These are phyloP conservation scores for Diaporthe destruens DNA, from an alignment of 2,329 filamentous ascomycete species.

Conservation along the genomic window DNA sequence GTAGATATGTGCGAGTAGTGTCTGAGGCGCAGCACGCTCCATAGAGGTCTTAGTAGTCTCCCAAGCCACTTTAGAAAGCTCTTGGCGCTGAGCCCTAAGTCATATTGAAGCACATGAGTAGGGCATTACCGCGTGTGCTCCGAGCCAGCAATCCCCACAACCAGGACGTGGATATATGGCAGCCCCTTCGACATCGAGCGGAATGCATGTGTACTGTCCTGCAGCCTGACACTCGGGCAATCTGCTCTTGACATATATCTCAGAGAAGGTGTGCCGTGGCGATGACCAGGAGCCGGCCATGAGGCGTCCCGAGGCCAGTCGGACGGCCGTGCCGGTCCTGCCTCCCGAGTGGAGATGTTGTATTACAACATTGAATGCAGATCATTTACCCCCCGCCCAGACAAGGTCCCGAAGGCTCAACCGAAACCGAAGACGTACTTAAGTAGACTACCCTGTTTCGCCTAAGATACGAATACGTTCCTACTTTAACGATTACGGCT, in stretches of 20 bases:
- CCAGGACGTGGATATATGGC: background rate
- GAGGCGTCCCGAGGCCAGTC: background rate
- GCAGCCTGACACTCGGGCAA: background rate
- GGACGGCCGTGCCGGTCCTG: background rate
- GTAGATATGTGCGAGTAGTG: background rate
- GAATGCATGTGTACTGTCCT: no score
- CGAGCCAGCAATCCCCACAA: background rate
- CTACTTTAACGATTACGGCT: constrained; percentile 25
- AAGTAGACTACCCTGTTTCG: constrained; percentile 16
- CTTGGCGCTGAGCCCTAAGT: background rate
- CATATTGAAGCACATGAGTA: background rate
- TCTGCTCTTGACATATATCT: background rate
- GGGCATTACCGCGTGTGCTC: background rate
- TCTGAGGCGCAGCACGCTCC: background rate
- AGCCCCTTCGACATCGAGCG: background rate
- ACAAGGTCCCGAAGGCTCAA: background rate
- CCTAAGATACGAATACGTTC: constrained; percentile 25
- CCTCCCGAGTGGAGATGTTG: constrained; percentile 10
- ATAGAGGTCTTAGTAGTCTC: background rate
- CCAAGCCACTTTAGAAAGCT: background rate
- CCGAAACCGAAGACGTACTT: constrained; percentile 13
- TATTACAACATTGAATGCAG: constrained; percentile 10
- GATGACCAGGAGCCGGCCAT: background rate
- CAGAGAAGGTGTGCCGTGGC: background rate
- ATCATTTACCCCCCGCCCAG: constrained; percentile 1